A percentile compares a stretch with the other conserved stretches of the same genome.
phyloP scores from a whole-genome alignment of 306 rosid species.

The Myrica gale region DNA sequence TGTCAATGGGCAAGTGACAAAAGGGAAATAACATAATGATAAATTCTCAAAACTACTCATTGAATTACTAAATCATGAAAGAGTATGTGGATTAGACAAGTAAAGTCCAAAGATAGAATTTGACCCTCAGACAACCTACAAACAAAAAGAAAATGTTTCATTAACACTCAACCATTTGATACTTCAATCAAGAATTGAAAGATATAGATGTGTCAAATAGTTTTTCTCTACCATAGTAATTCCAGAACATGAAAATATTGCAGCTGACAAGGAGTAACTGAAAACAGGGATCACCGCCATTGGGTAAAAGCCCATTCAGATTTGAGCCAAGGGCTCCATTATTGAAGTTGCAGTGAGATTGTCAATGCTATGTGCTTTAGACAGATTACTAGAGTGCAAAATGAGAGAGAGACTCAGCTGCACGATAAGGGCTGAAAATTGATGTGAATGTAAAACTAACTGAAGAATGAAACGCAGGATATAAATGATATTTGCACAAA shows the following conservation, averaged over 20 bases:
- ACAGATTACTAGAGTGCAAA: neutral
- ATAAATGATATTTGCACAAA: neutral
- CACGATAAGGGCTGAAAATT: neutral
- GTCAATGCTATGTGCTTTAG: neutral
- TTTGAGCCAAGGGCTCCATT: neutral
- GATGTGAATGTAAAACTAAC: neutral
- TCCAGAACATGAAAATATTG: neutral
- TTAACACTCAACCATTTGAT: neutral
- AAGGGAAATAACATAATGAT: neutral
- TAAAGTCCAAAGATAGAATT: neutral
- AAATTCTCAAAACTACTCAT: neutral
- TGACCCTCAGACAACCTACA: neutral
- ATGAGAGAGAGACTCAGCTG: neutral
- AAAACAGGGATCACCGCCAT: neutral
- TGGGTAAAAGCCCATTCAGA: neutral
- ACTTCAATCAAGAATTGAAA: neutral
- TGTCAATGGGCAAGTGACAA: slow-evolving; percentile 5
- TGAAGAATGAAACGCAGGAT: neutral
- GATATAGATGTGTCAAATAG: neutral
- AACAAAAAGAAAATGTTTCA: neutral
- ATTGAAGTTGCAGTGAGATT: neutral
- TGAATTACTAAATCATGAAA: neutral
- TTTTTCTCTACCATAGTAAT: neutral
- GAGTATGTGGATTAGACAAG: neutral
- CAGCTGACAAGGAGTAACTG: neutral